Evolutionary conservation across 2,329 filamentous ascomycete species (phyloP), one percentile per base, ranked within the genome.

Genomic region (Zymoseptoria pseudotritici): DNA sequence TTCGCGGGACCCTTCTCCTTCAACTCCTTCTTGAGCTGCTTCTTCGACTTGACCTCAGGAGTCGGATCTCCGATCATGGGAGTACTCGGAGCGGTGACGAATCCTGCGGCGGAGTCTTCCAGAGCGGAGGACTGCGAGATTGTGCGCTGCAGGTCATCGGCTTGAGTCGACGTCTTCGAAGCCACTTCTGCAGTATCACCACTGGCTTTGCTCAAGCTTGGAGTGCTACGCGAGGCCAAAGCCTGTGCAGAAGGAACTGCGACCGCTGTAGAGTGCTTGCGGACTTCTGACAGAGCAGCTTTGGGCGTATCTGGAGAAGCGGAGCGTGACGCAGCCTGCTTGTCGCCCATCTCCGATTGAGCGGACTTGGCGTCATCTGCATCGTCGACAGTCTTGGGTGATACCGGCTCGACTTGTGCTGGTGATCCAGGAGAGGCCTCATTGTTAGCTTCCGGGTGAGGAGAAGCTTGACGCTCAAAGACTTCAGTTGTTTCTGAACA

Each of bases 1-100:
- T 73, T 68, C n/a, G 67, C 68, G 4, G 72, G 71, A 42, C 72
- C 72, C 58, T 72, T 72, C 19, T 63, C 24, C 62, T 71, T 73
- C 8, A 63, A 36, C 10, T 53, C 22, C 61, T 67, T 68, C 58
- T 71, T 73, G 7, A 63, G 36, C 10, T 53, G 22, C 61, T 67
- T 68, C 58, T 60, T 56, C 6, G 50, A 52, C 20, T 59, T 57
- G 21, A 56, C 52, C 36, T 55, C 31, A 1, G 31, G 11, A 19
- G 53, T 31, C 49, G 50, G 53, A 19, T 58, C 24, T 36, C 55
- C 50, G 26, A 65, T 50, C 19, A 62, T 65, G 22, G 68, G 66
- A 0, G 65, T 69, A 21, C 59, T 65, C 4, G 67, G 68, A 6
- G 69, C 67, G 11, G 65, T 69, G 24, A 64, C 53, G 31, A 66